These are phyloP conservation scores for Wallacemonas sp. DNA, from an alignment of 208 protist species.

Conservation along the genomic window DNA sequence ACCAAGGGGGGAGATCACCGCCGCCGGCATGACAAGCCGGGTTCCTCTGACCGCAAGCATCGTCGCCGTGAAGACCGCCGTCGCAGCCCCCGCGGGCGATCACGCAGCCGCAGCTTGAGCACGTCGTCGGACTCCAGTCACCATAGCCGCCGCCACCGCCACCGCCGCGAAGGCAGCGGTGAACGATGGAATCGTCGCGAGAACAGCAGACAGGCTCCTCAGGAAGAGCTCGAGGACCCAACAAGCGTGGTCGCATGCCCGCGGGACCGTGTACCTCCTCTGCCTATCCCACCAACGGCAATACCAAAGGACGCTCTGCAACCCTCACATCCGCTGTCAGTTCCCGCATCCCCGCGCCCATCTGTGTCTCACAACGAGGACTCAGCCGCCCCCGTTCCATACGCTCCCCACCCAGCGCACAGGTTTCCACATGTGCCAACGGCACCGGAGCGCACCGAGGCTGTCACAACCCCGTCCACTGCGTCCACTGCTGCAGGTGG, in stretches of 20 bases:
- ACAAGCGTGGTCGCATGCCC: too few species aligned
- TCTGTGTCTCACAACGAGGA: too few species aligned
- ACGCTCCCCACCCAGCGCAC: too few species aligned
- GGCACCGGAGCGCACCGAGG: too few species aligned
- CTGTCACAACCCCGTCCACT: too few species aligned
- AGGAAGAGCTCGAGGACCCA: not conserved
- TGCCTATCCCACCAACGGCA: not conserved
- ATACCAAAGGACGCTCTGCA: too few species aligned
- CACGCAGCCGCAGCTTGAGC: not conserved
- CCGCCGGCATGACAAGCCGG: not conserved
- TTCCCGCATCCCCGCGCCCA: too few species aligned
- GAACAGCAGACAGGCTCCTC: too few species aligned
- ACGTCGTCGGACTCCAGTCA: not conserved
- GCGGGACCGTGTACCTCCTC: slow-evolving; percentile 7
- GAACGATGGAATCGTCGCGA: not conserved
- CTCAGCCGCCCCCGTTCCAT: too few species aligned
- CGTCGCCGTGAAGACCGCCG: not conserved
- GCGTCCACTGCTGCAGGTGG: too few species aligned
- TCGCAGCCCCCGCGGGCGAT: not conserved
- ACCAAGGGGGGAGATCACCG: not conserved
- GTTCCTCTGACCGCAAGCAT: not conserved
- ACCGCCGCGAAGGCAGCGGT: not conserved
- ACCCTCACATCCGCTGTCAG: too few species aligned
- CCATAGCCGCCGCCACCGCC: not conserved
- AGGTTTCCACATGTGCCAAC: too few species aligned